A percentile compares a stretch with the other conserved stretches of the same genome.
Evolutionary conservation across 805 yeast species (phyloP).

Genomic region (Lipomyces sp.): DNA sequence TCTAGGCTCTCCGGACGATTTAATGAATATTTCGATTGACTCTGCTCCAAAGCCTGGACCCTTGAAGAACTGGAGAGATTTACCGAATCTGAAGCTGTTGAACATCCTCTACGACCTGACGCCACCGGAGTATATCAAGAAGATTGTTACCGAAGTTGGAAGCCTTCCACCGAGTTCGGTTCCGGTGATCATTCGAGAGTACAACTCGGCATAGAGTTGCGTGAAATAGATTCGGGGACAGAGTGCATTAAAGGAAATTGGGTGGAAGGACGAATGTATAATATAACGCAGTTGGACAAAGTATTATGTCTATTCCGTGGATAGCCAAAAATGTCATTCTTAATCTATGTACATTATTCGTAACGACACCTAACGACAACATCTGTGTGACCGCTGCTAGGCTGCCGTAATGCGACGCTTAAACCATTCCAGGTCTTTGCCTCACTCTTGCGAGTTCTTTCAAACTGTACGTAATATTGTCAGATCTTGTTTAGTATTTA

Average conservation of each 20-base stretch:
- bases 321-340: background rate
- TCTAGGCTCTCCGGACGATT: conserved; percentile 42
- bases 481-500: background rate
- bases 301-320: background rate
- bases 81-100: conserved; percentile 63
- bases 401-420: background rate
- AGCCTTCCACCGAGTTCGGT: conserved; percentile 98
- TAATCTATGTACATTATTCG: background rate
- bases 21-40: conserved; percentile 42
- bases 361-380: background rate
- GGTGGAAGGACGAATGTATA: background rate
- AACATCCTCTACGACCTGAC: conserved; percentile 92
- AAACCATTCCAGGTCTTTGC: conserved; percentile 2
- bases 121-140: conserved; percentile 90
- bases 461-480: conserved; percentile 7
- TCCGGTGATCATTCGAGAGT: conserved; percentile 94
- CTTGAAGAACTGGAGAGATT: conserved; percentile 40
- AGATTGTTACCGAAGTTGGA: conserved; percentile 94
- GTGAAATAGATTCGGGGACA: background rate
- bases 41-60: conserved; percentile 33
- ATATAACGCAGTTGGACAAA: background rate
- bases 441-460: conserved; percentile 9
- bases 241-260: background rate
- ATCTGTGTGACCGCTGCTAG: background rate
- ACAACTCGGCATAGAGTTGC: conserved; percentile 52